Base-by-base conservation (phyloP, 441 rosid genomes). In the Flueggea neowawraea region DNA sequence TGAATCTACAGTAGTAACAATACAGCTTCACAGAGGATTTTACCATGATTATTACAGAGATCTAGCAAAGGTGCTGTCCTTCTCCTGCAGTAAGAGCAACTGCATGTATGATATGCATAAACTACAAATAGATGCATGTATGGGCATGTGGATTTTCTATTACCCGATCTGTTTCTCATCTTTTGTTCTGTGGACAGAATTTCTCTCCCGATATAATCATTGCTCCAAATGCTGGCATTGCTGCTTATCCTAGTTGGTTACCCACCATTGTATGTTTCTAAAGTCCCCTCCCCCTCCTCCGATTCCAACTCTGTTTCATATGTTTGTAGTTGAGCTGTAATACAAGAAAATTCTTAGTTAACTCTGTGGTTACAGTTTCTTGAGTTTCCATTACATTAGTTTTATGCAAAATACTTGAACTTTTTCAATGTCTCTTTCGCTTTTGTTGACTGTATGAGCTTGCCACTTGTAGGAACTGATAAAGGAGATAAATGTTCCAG, bases 201-300 rank as follows among this genome's bases (percentile, higher is more conserved):
- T 76, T 84, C 43, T 68, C 67, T 70, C 96, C 95, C 65, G 81
- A 88, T 70, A 60, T 90, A 62, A 58, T 94, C 62, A 79, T 94
- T 64, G 95, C 89, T 71, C 94, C 87, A 52, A 94, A 94, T 75
- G 97, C 94, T 14, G 97, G 96, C 57, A 55, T 91, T 57, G 92
- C 92, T 67, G 97, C 97, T 61, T 91, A 85, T 68, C 74, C 94
- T 3, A 85, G 87, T 71, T 94, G 97, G 97, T 64, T 82, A 57
- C 86, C 87, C n/a, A 94, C 97, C 67, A 65, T 89, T 67, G 96
- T 93, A 80, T 12, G 92, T 76, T 31, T 55, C 49, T 62, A 16
- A 16, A 0, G 2, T 22, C 28, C 4, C 47, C 55, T 45, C 12
- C n/a, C 39, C 13, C 62, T 52, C 52, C 41, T 5, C 22, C 6